Conservation (phyloP, 2,329 filamentous ascomycete species). For the Exophiala sp. region DNA sequence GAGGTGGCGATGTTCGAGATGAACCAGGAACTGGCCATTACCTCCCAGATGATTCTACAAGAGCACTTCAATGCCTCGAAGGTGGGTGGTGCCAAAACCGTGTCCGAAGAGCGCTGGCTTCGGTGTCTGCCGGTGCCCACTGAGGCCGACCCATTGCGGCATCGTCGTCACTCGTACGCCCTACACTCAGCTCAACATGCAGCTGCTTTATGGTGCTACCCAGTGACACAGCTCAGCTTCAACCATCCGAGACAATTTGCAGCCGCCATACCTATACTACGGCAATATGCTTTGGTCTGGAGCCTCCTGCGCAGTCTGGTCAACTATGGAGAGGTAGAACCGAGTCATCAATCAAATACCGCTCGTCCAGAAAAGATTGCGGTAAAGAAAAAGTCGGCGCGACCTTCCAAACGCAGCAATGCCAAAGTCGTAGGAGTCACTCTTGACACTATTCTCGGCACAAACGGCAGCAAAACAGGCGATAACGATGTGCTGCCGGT, state of each 20-base stretch:
- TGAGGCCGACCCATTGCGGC: conserved; percentile 30
- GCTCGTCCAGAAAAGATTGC: conserved; percentile 21
- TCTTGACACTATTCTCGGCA: conserved; percentile 51
- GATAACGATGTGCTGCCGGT: conserved; percentile 14
- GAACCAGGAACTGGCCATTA: conserved; percentile 24
- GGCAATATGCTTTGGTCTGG: conserved; percentile 43
- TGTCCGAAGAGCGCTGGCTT: conserved; percentile 34
- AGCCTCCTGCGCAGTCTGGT: conserved; percentile 40
- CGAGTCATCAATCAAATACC: conserved; percentile 12
- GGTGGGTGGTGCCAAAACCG: conserved; percentile 26
- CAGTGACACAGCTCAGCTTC: conserved; percentile 41
- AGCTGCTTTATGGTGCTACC: conserved; percentile 22
- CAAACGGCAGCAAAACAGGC: not conserved
- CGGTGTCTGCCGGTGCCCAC: conserved; percentile 35
- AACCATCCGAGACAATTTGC: conserved; percentile 45
- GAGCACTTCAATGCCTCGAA: conserved; percentile 2
- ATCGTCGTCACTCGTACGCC: conserved; percentile 40
- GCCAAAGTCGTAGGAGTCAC: conserved; percentile 47
- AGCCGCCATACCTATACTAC: conserved; percentile 43
- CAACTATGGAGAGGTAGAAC: conserved; percentile 21
- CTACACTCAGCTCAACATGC: conserved; percentile 41
- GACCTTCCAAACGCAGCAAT: conserved; percentile 37
- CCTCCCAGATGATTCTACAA: conserved; percentile 26
- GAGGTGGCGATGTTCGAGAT: conserved; percentile 38
- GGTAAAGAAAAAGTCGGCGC: conserved; percentile 14